phyloP scores from a whole-genome alignment of 441 rosid species.

The Pelargonium cotyledonis region DNA sequence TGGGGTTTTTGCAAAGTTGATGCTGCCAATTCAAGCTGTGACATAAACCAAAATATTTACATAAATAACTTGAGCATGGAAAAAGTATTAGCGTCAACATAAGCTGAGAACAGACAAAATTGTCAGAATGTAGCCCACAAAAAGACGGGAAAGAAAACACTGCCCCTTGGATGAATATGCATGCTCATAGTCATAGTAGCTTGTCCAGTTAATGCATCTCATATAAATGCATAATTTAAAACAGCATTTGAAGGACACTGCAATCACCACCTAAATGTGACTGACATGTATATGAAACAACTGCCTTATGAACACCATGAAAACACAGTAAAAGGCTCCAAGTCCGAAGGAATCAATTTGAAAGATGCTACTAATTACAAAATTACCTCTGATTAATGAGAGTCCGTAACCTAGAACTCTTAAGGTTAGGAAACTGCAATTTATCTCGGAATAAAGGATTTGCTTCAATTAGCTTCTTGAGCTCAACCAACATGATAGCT shows the following conservation, averaged over 20 bases:
- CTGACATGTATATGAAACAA: not conserved
- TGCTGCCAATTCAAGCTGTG: constrained; percentile 84
- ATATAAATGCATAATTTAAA: too few species aligned
- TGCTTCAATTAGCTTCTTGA: constrained; percentile 76
- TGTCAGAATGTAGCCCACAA: not conserved
- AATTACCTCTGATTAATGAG: constrained; percentile 72
- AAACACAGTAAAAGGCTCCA: not conserved
- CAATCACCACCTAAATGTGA: too few species aligned
- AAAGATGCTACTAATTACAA: constrained; percentile 4
- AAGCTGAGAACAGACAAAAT: constrained; percentile 1
- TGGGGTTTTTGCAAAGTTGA: constrained; percentile 76
- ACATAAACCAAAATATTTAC: constrained; percentile 1
- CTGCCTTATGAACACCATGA: not conserved
- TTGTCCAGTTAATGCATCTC: too few species aligned
- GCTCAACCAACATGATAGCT: constrained; percentile 66
- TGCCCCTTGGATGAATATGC: not conserved
- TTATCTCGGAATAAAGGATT: constrained; percentile 81
- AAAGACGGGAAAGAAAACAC: not conserved
- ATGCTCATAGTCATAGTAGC: not conserved
- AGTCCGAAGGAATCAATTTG: not conserved
- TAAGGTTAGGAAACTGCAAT: constrained; percentile 70
- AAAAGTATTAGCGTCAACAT: not conserved
- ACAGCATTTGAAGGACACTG: too few species aligned
- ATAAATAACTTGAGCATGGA: constrained; percentile 5
- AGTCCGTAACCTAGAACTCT: constrained; percentile 66